Evolutionary conservation across 1,284 basidiomycete species (phyloP), one percentile per base, ranked within the genome.

Genomic region (Cutaneotrichosporon cutaneum): DNA sequence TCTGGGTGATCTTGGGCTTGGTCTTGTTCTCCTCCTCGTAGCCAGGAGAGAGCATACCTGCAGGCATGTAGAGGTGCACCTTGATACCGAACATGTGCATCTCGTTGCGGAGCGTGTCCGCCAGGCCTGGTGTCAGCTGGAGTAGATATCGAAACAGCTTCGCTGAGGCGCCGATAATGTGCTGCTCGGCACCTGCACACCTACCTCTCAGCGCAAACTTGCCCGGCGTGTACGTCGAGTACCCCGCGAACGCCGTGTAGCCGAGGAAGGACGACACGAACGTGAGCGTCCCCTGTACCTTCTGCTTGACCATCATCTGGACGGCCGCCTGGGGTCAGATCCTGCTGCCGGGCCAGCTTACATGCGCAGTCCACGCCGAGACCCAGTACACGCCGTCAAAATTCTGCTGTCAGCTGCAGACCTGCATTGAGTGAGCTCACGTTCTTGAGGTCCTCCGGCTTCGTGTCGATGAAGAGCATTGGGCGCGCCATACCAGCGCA

Each of bases 21-120:
- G 83, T 85, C 74, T 85, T 86, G 73, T 91, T 88, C 74, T 97
- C 94, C 66, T 86, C 83, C 13, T 88, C 87, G 68, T 85, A 89
- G 0, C 93, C 92, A 0, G 92, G 90, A 0, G 86, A 88, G 63
- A 84, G 84, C 80, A 98, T 96, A 0, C 91, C 94, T 0, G 85
- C 86, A 0, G 94, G 93, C 80, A 93, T 90, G 80, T 88, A 94
- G 58, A 93, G 86, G 70, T 95, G 93, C 1, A 94, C 86, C 50
- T 83, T 81, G 73, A 94, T 90, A 58, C 83, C 85, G 63, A 77
- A 71, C 1, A 96, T 81, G 62, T 87, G 80, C 57, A 94, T 81
- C 74, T 98, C 94, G 51, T 86, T 88, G 16, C 90, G 87, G 21
- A 98, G 82, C 0, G 88, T 84, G 69, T 98, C 94, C 11, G 92